Conservation (phyloP, 768 basidiomycete genomes). For the Lentinula sp. region DNA sequence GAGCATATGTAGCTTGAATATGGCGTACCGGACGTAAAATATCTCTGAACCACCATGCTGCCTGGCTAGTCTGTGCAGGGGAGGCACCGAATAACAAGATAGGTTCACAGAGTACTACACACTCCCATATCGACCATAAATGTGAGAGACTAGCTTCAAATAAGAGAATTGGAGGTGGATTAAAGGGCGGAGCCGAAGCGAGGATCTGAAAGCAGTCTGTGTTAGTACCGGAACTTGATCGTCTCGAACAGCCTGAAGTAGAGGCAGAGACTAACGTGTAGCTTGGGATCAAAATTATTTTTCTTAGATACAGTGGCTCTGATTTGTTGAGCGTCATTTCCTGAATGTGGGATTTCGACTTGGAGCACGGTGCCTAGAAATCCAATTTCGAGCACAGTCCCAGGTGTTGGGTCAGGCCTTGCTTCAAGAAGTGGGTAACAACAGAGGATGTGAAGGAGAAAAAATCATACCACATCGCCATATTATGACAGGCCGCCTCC, state of each 20-base stretch:
- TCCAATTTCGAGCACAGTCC: constrained; percentile 68
- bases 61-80: constrained; percentile 79
- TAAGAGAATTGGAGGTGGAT: constrained; percentile 50
- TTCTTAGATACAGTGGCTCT: constrained; percentile 45
- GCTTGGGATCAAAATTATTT: constrained; percentile 44
- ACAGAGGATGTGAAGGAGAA: constrained; percentile 4
- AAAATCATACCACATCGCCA: constrained; percentile 69
- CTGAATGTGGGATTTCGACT: constrained; percentile 60
- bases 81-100: constrained; percentile 77
- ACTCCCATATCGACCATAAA: constrained; percentile 91
- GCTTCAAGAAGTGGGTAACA: constrained; percentile 31
- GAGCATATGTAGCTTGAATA: background rate
- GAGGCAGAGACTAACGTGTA: constrained; percentile 35
- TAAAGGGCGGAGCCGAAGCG: constrained; percentile 54
- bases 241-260: no score
- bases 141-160: constrained; percentile 63
- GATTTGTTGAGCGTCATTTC: constrained; percentile 67
- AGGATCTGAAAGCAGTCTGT: constrained; percentile 43
- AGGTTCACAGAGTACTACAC: constrained; percentile 85
- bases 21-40: constrained; percentile 69
- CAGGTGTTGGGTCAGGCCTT: constrained; percentile 76
- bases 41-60: constrained; percentile 90
- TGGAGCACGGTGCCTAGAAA: constrained; percentile 76
- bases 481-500: constrained; percentile 82
- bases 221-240: background rate